Evolutionary conservation across 2,329 filamentous ascomycete species (phyloP), one percentile per base, ranked within the genome.

Genomic region (Fusarium sp.): DNA sequence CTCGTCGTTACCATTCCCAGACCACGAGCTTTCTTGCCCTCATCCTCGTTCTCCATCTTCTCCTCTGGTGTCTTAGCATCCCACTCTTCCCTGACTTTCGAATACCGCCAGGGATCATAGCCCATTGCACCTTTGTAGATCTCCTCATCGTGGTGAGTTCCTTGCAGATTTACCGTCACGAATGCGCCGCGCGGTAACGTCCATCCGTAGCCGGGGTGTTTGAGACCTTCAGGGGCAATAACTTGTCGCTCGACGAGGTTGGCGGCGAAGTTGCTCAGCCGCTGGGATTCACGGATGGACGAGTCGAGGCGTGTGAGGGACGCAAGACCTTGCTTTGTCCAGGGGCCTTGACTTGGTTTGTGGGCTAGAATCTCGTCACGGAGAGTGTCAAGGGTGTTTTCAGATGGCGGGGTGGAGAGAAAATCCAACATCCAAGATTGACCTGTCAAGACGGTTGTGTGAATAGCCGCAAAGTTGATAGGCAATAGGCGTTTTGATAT

Each of bases 381-480:
- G 12, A 86, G 75, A 2, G 71, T 65, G 4, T 79, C 78, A 6
- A 84, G 52, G 21, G 77, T 79, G 2, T 67, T 67, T 36, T 73
- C 72, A 1, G 74, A 63, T 1, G 79, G 76, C 7, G 79, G 73
- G 0, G 82, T 77, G 2, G 79, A 73, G 34, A 85, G 72, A 8
- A 86, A 70, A 57, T 86, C 83, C 11, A 86, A 69, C 50, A 86
- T 68, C 30, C 81, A 75, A 32, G 80, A 80, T 44, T 83, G 81
- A 4, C 82, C 80, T 0, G 85, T 86, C 14, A 87, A 68, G 8
- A 83, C 80, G 0, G 86, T 87, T 3, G 86, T 88, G 74, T 88
- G 86, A 24, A 88, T 86, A 19, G 85, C 83, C 4, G 85, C 86
- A 60, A 88, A 88, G 70, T 88, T 83, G 42, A 89, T 77, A 1